Evolutionary conservation across 2,329 filamentous ascomycete species (phyloP), one percentile per base, ranked within the genome.

Genomic region (Domatiomyces catenatus): DNA sequence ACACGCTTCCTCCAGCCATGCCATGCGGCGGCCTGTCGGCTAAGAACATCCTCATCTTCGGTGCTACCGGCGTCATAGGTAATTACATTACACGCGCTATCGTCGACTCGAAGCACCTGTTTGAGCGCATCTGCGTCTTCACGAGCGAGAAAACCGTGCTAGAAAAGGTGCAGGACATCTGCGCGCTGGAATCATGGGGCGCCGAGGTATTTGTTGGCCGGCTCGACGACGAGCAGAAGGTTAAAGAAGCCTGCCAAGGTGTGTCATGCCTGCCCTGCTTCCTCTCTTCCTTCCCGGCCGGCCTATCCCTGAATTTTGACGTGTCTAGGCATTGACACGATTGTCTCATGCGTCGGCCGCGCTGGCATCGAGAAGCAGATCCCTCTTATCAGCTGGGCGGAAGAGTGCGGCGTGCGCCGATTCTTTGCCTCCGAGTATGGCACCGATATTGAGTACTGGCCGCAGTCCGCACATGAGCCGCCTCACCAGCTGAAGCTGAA

Each of bases 401-500:
- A 77, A 42, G 64, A 70, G 49, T 72, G 62, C 67, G 71, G 65
- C 20, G 74, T 84, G 28, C 72, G 74, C 54, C 76, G 76, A 69
- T 83, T 85, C 67, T 75, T 82, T 55, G 80, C 81, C 0, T 81
- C 77, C 6, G 81, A 84, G 62, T 84, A 80, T 60, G 78, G 77
- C 50, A 83, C 77, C 1, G 81, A 80, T 59, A 75, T 80, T 46
- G 80, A 80, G 61, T 80, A 83, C 59, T 68, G 71, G 19, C 69
- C 76, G 0, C 61, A 71, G 19, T 83, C 80, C 12, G 70, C 71
- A 2, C 58, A 66, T 7, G 83, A 86, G 64, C 76, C 74, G 59
- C 80, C 83, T 2, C 83, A 86, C 60, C 82, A 86, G 66, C 65
- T 72, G 50, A 86, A 86, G 63, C 71, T 86, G 49, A 76, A 79